Conservation (phyloP, 805 yeast species). For the Trichomonascus vanleenenianus region DNA sequence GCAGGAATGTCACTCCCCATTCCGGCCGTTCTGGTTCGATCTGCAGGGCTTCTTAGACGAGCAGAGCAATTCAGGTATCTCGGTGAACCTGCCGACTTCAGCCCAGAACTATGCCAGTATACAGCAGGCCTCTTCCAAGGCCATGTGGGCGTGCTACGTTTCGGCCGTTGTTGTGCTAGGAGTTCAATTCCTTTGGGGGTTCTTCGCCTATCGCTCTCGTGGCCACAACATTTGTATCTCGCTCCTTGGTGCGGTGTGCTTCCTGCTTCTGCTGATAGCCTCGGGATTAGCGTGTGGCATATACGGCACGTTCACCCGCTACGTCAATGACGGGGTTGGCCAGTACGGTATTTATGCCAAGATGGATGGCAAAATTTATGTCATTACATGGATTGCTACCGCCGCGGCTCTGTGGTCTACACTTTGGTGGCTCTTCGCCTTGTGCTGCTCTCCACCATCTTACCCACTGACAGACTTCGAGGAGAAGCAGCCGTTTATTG, state of each 20-base stretch:
- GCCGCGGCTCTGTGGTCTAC: conserved; percentile 38
- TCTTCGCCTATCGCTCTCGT: conserved; percentile 40
- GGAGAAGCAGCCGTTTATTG: conserved; percentile 26
- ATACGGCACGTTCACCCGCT: conserved; percentile 40
- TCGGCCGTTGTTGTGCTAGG: conserved; percentile 40
- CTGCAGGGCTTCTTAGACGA: conserved; percentile 34
- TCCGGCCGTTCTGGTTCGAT: conserved; percentile 49
- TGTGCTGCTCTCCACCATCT: conserved; percentile 36
- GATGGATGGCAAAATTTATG: conserved; percentile 45
- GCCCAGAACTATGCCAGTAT: conserved; percentile 40
- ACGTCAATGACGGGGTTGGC: conserved; percentile 41
- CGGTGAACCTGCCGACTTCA: conserved; percentile 45
- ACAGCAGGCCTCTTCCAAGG: conserved; percentile 42
- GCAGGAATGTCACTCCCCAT: conserved; percentile 47
- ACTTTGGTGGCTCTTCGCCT: conserved; percentile 35
- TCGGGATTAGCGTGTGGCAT: conserved; percentile 59
- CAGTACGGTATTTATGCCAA: conserved; percentile 49
- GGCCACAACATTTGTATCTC: conserved; percentile 40
- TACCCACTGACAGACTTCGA: conserved; percentile 9
- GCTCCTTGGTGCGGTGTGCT: conserved; percentile 34
- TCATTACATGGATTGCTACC: conserved; percentile 56
- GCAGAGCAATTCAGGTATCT: conserved; percentile 21
- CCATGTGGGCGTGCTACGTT: conserved; percentile 50
- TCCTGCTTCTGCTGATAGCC: conserved; percentile 30
- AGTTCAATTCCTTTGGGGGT: conserved; percentile 30